A percentile compares a stretch with the other conserved stretches of the same genome.
Conservation (phyloP, 495 filamentous ascomycete species). For the Mytilinidion resinicola region DNA sequence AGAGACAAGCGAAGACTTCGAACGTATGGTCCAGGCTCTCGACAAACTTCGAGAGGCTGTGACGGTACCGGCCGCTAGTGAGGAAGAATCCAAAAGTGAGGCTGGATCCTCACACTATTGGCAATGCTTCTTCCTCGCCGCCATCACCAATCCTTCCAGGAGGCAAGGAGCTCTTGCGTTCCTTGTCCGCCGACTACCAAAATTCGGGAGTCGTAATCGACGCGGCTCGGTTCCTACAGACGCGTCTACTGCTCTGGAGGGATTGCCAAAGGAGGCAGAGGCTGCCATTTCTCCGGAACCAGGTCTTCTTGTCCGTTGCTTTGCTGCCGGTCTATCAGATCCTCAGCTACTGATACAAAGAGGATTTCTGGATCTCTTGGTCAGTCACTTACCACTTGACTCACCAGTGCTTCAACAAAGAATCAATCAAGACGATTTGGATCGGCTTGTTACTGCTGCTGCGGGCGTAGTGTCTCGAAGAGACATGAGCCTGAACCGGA, state of each 20-base stretch:
- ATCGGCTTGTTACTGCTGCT: conserved; percentile 74
- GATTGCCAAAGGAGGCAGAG: conserved; percentile 47
- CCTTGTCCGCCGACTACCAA: conserved; percentile 71
- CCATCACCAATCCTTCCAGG: conserved; percentile 78
- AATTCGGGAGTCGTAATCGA: conserved; percentile 44
- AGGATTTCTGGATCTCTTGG: conserved; percentile 87
- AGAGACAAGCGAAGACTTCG: conserved; percentile 94
- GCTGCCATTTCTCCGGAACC: conserved; percentile 87
- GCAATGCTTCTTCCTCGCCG: conserved; percentile 93
- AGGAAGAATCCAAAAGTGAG: conserved; percentile 44
- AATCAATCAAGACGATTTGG: conserved; percentile 65
- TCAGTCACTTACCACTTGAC: conserved; percentile 84
- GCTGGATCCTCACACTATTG: conserved; percentile 84
- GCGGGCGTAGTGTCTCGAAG: conserved; percentile 75
- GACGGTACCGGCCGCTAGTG: conserved; percentile 5
- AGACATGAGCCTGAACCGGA: conserved; percentile 93
- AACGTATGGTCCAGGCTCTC: conserved; percentile 70
- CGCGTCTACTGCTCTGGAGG: conserved; percentile 20
- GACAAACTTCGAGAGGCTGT: conserved; percentile 70
- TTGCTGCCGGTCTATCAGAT: conserved; percentile 82
- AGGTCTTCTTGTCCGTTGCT: conserved; percentile 81
- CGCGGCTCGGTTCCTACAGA: conserved; percentile 17
- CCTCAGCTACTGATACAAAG: conserved; percentile 87
- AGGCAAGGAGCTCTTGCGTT: conserved; percentile 83
- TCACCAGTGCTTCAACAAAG: conserved; percentile 71